Percentiles rank a stretch among this genome's conserved stretches.
phyloP scores from a whole-genome alignment of 2,329 filamentous ascomycete species.

The Hirsutella thompsonii region DNA sequence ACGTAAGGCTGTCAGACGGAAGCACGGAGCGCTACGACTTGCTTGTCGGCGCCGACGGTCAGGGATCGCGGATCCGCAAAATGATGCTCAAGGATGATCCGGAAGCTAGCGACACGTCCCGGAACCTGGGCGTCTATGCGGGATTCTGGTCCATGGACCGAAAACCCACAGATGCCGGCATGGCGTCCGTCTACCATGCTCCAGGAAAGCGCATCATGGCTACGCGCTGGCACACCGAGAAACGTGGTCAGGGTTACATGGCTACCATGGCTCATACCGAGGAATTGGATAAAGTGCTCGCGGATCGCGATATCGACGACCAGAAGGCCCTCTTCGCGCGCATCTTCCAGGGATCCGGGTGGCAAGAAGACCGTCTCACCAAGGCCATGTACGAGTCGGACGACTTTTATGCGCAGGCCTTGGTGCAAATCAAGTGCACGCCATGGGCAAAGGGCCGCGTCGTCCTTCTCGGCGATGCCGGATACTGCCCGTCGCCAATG shows the following conservation, averaged over 20 bases:
- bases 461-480: constrained; percentile 37
- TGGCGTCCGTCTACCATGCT: constrained; percentile 16
- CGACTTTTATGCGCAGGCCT: constrained; percentile 32
- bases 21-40: constrained; percentile 6
- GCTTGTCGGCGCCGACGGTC: constrained; percentile 8
- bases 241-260: constrained; percentile 11
- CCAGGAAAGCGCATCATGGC: constrained; percentile 23
- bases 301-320: constrained; percentile 13
- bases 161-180: background rate
- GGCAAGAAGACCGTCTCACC: constrained; percentile 25
- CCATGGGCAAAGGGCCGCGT: constrained; percentile 25
- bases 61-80: constrained; percentile 6
- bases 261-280: constrained; percentile 12
- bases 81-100: constrained; percentile 4
- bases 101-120: background rate
- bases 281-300: constrained; percentile 8
- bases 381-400: constrained; percentile 17
- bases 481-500: constrained; percentile 22
- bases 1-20: constrained; percentile 7
- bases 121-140: background rate
- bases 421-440: constrained; percentile 28
- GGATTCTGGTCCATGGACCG: background rate
- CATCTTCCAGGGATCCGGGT: constrained; percentile 21
- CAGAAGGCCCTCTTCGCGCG: background rate
- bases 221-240: constrained; percentile 10